Evolutionary conservation across 1,284 basidiomycete species (phyloP).

Genomic region (Stereum hirsutum): DNA sequence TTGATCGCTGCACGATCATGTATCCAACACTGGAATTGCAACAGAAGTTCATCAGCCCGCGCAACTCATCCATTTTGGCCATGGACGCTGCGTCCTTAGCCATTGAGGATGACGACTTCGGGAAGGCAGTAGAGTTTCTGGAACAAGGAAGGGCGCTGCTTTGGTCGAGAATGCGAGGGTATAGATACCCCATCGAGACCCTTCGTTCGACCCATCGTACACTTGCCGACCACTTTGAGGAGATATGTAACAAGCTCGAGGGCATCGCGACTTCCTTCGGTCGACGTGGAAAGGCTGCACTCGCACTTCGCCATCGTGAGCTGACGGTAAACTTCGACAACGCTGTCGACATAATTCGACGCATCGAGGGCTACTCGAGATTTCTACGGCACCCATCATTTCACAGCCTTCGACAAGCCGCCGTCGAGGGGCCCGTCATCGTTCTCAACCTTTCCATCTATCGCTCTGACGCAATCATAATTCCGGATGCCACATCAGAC

Average conservation of each 20-base stretch:
- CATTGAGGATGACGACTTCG: conserved; percentile 22
- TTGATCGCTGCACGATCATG: background rate
- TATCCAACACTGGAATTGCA: background rate
- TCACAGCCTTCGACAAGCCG: conserved; percentile 18
- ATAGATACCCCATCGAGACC: conserved; percentile 13
- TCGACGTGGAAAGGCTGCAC: no score
- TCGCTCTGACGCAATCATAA: conserved; percentile 20
- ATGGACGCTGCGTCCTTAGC: conserved; percentile 25
- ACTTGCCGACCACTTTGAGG: conserved; percentile 17
- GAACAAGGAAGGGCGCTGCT: conserved; percentile 22
- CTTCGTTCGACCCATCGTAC: conserved; percentile 12
- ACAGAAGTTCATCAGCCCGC: background rate
- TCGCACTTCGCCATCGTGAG: no score
- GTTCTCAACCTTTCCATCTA: conserved; percentile 20
- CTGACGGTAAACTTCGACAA: conserved; percentile 9
- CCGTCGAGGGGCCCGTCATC: conserved; percentile 26
- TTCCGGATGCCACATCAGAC: conserved; percentile 6
- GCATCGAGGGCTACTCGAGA: conserved; percentile 17
- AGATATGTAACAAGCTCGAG: conserved; percentile 9
- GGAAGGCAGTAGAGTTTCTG: conserved; percentile 23
- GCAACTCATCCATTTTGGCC: background rate
- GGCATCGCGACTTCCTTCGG: background rate
- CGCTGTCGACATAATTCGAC: conserved; percentile 18
- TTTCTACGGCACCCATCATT: conserved; percentile 16
- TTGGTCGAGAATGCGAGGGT: conserved; percentile 18